A percentile compares a stretch with the other conserved stretches of the same genome.
Evolutionary conservation across 495 filamentous ascomycete species (phyloP).

Genomic region (Penicillium diatomitis): DNA sequence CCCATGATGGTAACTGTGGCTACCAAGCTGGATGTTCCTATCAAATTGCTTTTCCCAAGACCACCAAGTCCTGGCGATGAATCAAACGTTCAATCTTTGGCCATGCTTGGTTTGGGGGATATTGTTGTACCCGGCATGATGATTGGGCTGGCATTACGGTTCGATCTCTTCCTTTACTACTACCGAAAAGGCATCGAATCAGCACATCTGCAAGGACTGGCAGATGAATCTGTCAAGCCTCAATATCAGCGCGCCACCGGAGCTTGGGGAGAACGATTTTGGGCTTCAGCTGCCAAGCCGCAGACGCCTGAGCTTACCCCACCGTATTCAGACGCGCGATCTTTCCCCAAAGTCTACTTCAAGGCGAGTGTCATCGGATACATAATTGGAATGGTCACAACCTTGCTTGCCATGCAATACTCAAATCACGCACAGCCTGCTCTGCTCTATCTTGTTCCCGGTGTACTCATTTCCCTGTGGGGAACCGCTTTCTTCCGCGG

Average conservation of each 20-base stretch:
- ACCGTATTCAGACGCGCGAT: conserved; percentile 31
- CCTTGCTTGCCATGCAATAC: conserved; percentile 66
- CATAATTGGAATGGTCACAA: conserved; percentile 65
- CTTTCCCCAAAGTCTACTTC: conserved; percentile 85
- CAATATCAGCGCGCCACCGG: conserved; percentile 53
- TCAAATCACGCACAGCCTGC: conserved; percentile 83
- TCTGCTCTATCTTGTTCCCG: conserved; percentile 85
- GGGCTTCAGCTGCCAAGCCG: conserved; percentile 42
- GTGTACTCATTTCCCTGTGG: conserved; percentile 70
- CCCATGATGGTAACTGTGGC: conserved; percentile 96
- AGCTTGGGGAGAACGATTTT: conserved; percentile 79
- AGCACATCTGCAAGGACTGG: conserved; percentile 26
- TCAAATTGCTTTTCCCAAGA: conserved; percentile 82
- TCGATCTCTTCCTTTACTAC: conserved; percentile 82
- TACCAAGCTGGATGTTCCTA: conserved; percentile 80
- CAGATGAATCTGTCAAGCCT: conserved; percentile 36
- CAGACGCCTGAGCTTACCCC: conserved; percentile 25
- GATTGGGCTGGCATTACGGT: conserved; percentile 77
- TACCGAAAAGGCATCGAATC: conserved; percentile 43
- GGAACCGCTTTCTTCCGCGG: conserved; percentile 62
- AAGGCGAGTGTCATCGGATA: conserved; percentile 72
- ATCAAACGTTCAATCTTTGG: conserved; percentile 38
- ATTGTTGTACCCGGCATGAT: conserved; percentile 92
- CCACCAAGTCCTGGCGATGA: conserved; percentile 36
- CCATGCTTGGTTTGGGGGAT: conserved; percentile 90